These are phyloP conservation scores for Colletotrichum tropicale DNA, from an alignment of 2,329 filamentous ascomycete species.

Conservation along the genomic window DNA sequence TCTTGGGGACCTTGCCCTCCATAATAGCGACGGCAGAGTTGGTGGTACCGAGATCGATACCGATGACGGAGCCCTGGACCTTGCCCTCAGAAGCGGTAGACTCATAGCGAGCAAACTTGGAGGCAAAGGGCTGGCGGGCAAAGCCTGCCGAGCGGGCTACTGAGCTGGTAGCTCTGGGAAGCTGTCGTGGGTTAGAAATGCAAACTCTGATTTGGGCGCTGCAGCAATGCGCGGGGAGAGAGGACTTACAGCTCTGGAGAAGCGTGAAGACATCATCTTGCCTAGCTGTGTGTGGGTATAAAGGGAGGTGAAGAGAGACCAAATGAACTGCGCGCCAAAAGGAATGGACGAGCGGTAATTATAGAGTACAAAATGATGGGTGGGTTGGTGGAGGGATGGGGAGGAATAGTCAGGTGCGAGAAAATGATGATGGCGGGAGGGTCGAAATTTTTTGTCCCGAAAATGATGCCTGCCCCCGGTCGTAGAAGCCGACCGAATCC, in stretches of 20 bases:
- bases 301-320: slow-evolving; percentile 29
- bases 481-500: slow-evolving; percentile 50
- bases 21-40: slow-evolving; percentile 98
- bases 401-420: slow-evolving; percentile 1
- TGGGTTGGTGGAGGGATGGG: neutral
- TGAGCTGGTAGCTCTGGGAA: slow-evolving; percentile 77
- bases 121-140: slow-evolving; percentile 72
- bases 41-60: slow-evolving; percentile 97
- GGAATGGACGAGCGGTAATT: slow-evolving; percentile 18
- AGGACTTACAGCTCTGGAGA: slow-evolving; percentile 75
- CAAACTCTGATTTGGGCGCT: slow-evolving; percentile 9
- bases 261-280: slow-evolving; percentile 75
- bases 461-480: slow-evolving; percentile 35
- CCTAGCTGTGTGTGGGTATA: slow-evolving; percentile 27
- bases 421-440: slow-evolving; percentile 24
- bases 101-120: slow-evolving; percentile 79
- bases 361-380: slow-evolving; percentile 20
- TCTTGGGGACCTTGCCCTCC: slow-evolving; percentile 94
- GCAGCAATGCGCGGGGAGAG: neutral
- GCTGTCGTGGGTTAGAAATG: slow-evolving; percentile 50
- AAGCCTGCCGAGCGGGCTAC: slow-evolving; percentile 70
- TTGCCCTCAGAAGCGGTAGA: slow-evolving; percentile 73
- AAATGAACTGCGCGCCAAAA: slow-evolving; percentile 18
- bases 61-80: slow-evolving; percentile 94
- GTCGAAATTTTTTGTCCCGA: slow-evolving; percentile 42